phyloP scores from a whole-genome alignment of 2,329 filamentous ascomycete species.

The Dendrostoma leiphaemia region DNA sequence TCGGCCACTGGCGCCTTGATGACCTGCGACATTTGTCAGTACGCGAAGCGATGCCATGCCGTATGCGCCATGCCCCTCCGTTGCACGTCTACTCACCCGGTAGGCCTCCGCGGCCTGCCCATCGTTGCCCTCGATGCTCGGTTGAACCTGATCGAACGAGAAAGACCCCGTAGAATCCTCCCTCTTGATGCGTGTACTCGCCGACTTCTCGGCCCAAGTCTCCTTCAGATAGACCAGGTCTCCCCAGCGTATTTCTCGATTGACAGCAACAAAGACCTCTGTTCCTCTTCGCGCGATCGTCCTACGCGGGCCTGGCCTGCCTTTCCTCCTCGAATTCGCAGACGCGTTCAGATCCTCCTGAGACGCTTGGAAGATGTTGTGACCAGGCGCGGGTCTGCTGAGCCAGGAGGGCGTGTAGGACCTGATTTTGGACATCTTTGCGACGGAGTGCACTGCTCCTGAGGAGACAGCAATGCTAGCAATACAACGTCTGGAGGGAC shows the following conservation, averaged over 20 bases:
- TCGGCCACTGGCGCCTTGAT: conserved; percentile 77
- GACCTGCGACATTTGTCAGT: conserved; percentile 44
- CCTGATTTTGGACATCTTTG: conserved; percentile 77
- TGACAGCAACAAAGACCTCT: conserved; percentile 85
- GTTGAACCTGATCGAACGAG: conserved; percentile 27
- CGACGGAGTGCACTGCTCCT: conserved; percentile 12
- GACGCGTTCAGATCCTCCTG: conserved; percentile 31
- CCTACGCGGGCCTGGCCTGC: conserved; percentile 49
- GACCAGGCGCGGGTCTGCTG: conserved; percentile 71
- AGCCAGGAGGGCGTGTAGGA: conserved; percentile 88
- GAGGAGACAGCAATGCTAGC: conserved; percentile 7
- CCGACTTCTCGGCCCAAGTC: conserved; percentile 41
- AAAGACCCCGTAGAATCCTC: conserved; percentile 42
- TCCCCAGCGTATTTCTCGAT: conserved; percentile 89
- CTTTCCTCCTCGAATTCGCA: conserved; percentile 39
- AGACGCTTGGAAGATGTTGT: conserved; percentile 68
- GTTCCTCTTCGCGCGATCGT: conserved; percentile 80
- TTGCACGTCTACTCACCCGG: conserved; percentile 37
- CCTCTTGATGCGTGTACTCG: conserved; percentile 42
- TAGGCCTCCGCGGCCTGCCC: conserved; percentile 37
- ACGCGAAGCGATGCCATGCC: background rate
- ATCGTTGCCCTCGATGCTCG: conserved; percentile 25
- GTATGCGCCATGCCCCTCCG: background rate
- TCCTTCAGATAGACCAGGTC: conserved; percentile 80
- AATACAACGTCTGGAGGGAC: background rate